These are phyloP conservation scores for Candida alai DNA, from an alignment of 805 yeast species.

Conservation along the genomic window DNA sequence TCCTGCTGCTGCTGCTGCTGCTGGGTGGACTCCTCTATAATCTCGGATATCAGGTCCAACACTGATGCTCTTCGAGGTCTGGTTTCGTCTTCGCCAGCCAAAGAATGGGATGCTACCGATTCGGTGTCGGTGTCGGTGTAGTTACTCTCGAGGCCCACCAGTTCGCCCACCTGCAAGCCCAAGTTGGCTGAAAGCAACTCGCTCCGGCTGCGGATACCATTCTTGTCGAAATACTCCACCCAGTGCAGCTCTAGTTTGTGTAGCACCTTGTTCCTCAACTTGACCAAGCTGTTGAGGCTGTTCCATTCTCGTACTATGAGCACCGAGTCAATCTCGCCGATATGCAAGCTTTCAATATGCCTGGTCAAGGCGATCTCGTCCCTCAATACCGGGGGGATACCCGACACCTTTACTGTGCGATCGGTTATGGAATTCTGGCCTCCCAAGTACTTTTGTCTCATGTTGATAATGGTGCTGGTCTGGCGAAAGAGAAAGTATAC, in stretches of 20 bases:
- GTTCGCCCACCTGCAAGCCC: slow-evolving; percentile 27
- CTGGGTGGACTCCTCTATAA: slow-evolving; percentile 8
- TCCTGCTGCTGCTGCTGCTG: slow-evolving; percentile 19
- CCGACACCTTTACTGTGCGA: slow-evolving; percentile 81
- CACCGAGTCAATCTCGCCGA: slow-evolving; percentile 75
- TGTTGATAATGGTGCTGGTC: slow-evolving; percentile 67
- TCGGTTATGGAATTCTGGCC: slow-evolving; percentile 86
- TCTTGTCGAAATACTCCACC: slow-evolving; percentile 57
- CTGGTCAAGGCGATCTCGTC: slow-evolving; percentile 64
- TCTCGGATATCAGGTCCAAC: slow-evolving; percentile 25
- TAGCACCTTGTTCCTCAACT: slow-evolving; percentile 51
- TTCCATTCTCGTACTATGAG: slow-evolving; percentile 88
- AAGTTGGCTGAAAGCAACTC: slow-evolving; percentile 27
- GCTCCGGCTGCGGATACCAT: slow-evolving; percentile 24
- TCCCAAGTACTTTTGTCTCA: slow-evolving; percentile 80
- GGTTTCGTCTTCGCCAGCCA: not conserved
- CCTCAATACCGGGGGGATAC: slow-evolving; percentile 81
- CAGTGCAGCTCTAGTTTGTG: slow-evolving; percentile 63
- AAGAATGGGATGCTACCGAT: not conserved
- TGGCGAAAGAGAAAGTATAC: slow-evolving; percentile 59
- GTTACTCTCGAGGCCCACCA: slow-evolving; percentile 11
- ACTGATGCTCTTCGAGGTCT: slow-evolving; percentile 10
- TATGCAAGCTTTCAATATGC: slow-evolving; percentile 72
- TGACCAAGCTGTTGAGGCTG: slow-evolving; percentile 61
- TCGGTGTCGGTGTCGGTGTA: slow-evolving; percentile 10